Conservation (phyloP, 164 flowering plant genomes). For the Liriodendron chinense region DNA sequence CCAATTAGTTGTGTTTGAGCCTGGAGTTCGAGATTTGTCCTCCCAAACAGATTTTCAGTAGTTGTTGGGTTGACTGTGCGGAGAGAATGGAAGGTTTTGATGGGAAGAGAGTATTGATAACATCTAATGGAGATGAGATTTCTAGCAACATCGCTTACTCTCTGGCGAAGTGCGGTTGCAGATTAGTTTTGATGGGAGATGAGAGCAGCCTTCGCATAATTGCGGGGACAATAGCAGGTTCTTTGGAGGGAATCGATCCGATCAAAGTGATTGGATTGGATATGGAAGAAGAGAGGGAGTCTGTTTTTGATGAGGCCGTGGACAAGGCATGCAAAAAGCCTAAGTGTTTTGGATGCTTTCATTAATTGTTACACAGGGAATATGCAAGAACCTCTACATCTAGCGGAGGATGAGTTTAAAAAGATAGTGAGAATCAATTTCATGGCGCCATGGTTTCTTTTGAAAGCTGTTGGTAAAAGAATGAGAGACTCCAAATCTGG, state of each 20-base stretch:
- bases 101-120: conserved; percentile 64
- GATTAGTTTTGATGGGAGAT: conserved; percentile 83
- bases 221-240: conserved; percentile 39
- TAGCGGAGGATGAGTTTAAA: conserved; percentile 64
- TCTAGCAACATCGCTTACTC: conserved; percentile 61
- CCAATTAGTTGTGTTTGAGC: no score
- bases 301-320: conserved; percentile 58
- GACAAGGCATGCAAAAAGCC: conserved; percentile 42
- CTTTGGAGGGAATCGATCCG: conserved; percentile 25
- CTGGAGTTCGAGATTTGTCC: no score
- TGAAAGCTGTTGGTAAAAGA: conserved; percentile 64
- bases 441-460: conserved; percentile 75
- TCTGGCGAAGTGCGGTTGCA: conserved; percentile 74
- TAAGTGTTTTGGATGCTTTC: conserved; percentile 74
- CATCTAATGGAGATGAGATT: conserved; percentile 73
- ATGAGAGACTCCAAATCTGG: conserved; percentile 67
- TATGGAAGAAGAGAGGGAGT: conserved; percentile 63
- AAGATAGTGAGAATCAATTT: conserved; percentile 67
- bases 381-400: conserved; percentile 55
- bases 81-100: conserved; percentile 34
- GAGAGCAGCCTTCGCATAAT: conserved; percentile 37
- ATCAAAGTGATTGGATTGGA: conserved; percentile 74
- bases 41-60: no score
- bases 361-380: conserved; percentile 78
- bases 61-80: not conserved